Conservation (phyloP, 192 early-diverging fungal genomes). For the Bifiguratus adelaidae region DNA sequence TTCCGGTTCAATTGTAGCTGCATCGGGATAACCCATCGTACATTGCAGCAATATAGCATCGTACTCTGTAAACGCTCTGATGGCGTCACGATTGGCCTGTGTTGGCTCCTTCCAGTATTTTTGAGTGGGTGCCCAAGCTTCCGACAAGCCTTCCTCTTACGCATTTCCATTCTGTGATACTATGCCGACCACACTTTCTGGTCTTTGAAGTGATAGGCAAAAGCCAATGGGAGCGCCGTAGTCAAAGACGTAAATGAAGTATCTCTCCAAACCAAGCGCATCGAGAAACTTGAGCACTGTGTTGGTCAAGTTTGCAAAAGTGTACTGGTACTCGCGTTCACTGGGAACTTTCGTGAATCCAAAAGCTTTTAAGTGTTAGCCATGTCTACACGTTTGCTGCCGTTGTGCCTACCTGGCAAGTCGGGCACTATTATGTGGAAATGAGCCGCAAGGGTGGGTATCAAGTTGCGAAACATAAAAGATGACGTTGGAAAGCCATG, state of each 20-base stretch:
- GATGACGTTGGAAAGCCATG: slow-evolving; percentile 9
- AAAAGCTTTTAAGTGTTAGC: too few species aligned
- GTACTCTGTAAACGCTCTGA: background rate
- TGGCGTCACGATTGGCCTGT: slow-evolving; percentile 1
- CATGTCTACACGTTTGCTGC: too few species aligned
- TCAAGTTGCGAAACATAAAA: slow-evolving; percentile 5
- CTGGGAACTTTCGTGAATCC: slow-evolving; percentile 1
- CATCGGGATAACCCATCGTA: background rate
- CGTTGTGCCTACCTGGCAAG: too few species aligned
- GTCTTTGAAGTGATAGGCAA: background rate
- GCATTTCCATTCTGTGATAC: slow-evolving; percentile 9
- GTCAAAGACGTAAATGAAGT: slow-evolving; percentile 4
- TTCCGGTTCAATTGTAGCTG: slow-evolving; percentile 4
- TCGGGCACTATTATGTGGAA: slow-evolving; percentile 7
- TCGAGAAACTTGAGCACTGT: background rate
- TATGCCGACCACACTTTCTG: background rate
- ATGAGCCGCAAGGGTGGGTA: slow-evolving; percentile 2
- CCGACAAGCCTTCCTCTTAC: background rate
- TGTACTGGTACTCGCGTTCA: slow-evolving; percentile 2
- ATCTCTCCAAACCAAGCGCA: too few species aligned
- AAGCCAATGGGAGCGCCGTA: slow-evolving; percentile 4
- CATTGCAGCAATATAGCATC: slow-evolving; percentile 1
- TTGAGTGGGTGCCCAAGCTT: background rate
- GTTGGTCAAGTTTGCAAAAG: slow-evolving; percentile 4
- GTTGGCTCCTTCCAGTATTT: background rate